Conservation (phyloP, 768 basidiomycete species). For the Macrolepiota dolichaula region DNA sequence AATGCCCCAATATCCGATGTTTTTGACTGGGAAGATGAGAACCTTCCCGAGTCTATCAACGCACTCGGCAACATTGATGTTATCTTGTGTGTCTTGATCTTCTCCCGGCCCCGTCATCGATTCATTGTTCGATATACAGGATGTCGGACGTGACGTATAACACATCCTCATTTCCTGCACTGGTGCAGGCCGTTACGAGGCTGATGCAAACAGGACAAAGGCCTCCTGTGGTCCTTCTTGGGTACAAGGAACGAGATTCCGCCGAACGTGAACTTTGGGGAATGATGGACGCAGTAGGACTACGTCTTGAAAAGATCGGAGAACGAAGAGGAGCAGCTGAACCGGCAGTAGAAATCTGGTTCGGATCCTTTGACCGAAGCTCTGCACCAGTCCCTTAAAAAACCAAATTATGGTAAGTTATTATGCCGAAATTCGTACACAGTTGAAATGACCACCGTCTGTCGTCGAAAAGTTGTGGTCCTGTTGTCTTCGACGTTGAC, state of each 20-base stretch:
- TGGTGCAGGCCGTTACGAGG: constrained; percentile 61
- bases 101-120: neutral
- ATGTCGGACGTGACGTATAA: constrained; percentile 96
- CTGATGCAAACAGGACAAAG: constrained; percentile 37
- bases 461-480: too few species aligned
- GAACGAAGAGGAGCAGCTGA: constrained; percentile 57
- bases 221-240: constrained; percentile 55
- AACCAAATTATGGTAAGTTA: too few species aligned
- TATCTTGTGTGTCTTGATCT: constrained; percentile 55
- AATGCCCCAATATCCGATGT: constrained; percentile 31
- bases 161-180: constrained; percentile 75
- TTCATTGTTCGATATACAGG: constrained; percentile 32
- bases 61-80: constrained; percentile 47
- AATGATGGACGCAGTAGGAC: constrained; percentile 45
- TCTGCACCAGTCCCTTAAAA: neutral
- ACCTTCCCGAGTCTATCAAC: constrained; percentile 43
- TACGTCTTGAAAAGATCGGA: constrained; percentile 56
- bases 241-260: constrained; percentile 84
- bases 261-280: constrained; percentile 77
- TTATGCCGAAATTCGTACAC: too few species aligned
- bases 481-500: too few species aligned
- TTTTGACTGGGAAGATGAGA: constrained; percentile 77
- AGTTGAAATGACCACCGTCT: too few species aligned
- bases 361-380: constrained; percentile 26
- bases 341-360: constrained; percentile 69